Conservation (phyloP, 2,329 filamentous ascomycete species). For the Corynespora cassiicola region DNA sequence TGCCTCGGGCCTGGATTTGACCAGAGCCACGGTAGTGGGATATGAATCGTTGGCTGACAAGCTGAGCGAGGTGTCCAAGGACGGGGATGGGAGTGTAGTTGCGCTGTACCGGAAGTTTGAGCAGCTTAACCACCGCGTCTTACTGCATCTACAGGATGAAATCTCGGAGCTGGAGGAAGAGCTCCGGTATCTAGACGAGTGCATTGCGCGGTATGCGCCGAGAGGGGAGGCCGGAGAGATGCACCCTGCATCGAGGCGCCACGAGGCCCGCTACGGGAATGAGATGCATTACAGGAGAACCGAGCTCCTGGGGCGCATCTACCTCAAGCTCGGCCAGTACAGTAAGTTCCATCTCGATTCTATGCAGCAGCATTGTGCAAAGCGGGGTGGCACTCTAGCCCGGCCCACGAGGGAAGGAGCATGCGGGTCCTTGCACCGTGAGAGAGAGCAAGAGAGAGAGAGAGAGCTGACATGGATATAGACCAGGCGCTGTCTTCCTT, state of each 20-base stretch:
- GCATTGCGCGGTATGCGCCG: constrained; percentile 52
- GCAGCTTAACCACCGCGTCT: constrained; percentile 78
- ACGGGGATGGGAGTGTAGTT: constrained; percentile 23
- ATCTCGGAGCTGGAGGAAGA: constrained; percentile 81
- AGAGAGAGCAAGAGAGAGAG: no score
- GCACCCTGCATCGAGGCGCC: constrained; percentile 65
- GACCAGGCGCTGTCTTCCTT: constrained; percentile 65
- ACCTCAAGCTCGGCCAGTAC: constrained; percentile 71
- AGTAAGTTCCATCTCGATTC: constrained; percentile 51
- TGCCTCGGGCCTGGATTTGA: constrained; percentile 25
- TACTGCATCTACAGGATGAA: constrained; percentile 87
- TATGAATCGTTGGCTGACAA: constrained; percentile 48
- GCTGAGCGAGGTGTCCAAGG: constrained; percentile 35
- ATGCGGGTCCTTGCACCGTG: background rate
- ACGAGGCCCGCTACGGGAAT: constrained; percentile 60
- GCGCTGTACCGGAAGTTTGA: constrained; percentile 87
- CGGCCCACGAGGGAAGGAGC: no score
- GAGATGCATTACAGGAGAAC: constrained; percentile 68
- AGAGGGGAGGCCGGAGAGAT: constrained; percentile 31
- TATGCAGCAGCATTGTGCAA: background rate
- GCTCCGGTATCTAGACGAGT: constrained; percentile 71
- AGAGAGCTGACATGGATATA: constrained; percentile 23
- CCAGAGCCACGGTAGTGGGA: constrained; percentile 39
- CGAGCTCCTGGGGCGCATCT: constrained; percentile 67
- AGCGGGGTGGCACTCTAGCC: background rate